phyloP scores from a whole-genome alignment of 306 rosid genomes.

The Quercus variabilis region DNA sequence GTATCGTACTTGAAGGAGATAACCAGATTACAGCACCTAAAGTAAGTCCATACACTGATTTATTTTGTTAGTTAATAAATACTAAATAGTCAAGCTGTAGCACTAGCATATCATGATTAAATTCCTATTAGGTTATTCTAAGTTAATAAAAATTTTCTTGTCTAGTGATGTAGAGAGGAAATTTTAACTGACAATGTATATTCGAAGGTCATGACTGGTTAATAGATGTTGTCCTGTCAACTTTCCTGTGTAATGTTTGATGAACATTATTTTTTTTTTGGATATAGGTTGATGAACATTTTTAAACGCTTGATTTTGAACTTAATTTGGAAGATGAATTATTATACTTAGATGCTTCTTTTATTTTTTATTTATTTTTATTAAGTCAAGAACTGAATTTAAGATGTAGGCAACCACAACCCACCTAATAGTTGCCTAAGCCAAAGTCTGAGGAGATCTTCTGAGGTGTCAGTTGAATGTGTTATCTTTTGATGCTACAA shows the following conservation, averaged over 20 bases:
- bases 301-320: neutral
- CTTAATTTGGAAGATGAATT: neutral
- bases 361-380: neutral
- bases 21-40: conserved; percentile 75
- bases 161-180: neutral
- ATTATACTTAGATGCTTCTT: neutral
- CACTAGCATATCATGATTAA: neutral
- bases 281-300: neutral
- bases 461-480: neutral
- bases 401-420: no score
- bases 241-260: neutral
- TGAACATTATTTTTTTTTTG: neutral
- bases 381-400: neutral
- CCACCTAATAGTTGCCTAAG: neutral
- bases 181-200: neutral
- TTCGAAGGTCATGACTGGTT: neutral
- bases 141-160: neutral
- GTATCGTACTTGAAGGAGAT: conserved; percentile 83
- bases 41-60: conserved; percentile 32
- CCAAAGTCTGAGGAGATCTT: neutral
- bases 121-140: neutral
- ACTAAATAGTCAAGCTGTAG: neutral
- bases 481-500: neutral
- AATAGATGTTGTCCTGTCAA: neutral
- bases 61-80: neutral